Evolutionary conservation across 78 protist genomes (phyloP).

Genomic region (Dictyostelium purpureum): DNA sequence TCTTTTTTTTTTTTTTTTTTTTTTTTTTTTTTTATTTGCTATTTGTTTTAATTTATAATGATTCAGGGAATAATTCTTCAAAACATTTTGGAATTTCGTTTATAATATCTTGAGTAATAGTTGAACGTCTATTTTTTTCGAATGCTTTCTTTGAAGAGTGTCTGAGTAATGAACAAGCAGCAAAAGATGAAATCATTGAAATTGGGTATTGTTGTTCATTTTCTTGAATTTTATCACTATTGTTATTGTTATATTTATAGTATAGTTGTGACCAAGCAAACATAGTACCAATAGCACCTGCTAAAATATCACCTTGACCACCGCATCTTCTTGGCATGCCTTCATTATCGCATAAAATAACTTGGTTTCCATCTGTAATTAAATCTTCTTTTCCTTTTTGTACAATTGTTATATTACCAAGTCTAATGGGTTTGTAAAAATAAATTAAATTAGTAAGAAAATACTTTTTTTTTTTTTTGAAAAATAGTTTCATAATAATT

Average conservation of each 20-base stretch:
- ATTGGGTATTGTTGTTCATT: constrained; percentile 4
- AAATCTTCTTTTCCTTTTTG: constrained; percentile 84
- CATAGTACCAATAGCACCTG: constrained; percentile 73
- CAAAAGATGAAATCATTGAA: constrained; percentile 20
- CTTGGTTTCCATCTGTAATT: constrained; percentile 75
- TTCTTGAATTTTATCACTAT: background rate
- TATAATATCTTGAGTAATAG: constrained; percentile 58
- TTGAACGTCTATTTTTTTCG: constrained; percentile 16
- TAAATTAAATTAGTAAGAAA: background rate
- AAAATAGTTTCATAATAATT: no score
- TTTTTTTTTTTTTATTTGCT: background rate
- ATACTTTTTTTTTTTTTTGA: background rate
- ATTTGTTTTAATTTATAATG: no score
- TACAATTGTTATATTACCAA: constrained; percentile 79
- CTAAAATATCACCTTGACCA: constrained; percentile 83
- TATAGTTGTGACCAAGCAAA: constrained; percentile 70
- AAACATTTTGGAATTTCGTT: background rate
- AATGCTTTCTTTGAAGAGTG: constrained; percentile 25
- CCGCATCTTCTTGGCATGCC: constrained; percentile 89
- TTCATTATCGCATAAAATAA: background rate
- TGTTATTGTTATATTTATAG: background rate
- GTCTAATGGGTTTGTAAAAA: background rate
- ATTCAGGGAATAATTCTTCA: constrained; percentile 34
- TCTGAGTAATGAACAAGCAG: constrained; percentile 41
- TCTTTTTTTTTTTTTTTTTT: no score